Base-by-base conservation (phyloP, 129 eudicot genomes). In the Daucus carota region DNA sequence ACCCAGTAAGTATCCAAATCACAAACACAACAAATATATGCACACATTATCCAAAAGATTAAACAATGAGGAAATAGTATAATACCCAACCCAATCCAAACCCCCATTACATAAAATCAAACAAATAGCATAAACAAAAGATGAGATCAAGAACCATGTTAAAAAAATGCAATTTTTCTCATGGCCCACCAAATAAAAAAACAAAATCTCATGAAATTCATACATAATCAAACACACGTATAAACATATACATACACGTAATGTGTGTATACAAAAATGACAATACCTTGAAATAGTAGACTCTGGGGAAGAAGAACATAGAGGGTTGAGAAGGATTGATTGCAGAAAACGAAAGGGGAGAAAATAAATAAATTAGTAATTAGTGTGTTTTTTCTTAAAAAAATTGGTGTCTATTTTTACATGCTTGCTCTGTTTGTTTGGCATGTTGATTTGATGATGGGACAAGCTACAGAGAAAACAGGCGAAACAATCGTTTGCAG, bases 131-230 rank as follows among this genome's bases (percentile, higher is more conserved):
- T 10, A 34, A 73, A 32, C 3, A 57, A 57, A 57, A n/a, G 31
- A 85, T 78, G 77, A 78, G 81, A 84, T 85, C 84, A 43, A 68
- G 74, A 73, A 70, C n/a, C 52, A 34, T 75, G 76, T 29, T 29
- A 29, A 4, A 14, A 31, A 63, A 28, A 60, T 26, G 74, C 44
- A 73, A 79, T 67, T 73, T 76, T 79, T 48, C n/a, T 32, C 17
- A 62, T 28, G 3, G 45, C 54, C 73, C 67, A 5, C 57, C 47
- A 73, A 72, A 71, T 42, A 20, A 36, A 13, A 41, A n/a, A 12
- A 29, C 65, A 32, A 47, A 66, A 52, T 68, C 57, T 24, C 26
- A 48, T 3, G 38, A n/a, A 67, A 46, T 9, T 22, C 22, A 26
- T 10, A 63, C 22, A 26, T 20, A 28, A 9, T 26, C 7, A 63